phyloP scores from a whole-genome alignment of 345 rosid species.

The Euphorbia lathyris region DNA sequence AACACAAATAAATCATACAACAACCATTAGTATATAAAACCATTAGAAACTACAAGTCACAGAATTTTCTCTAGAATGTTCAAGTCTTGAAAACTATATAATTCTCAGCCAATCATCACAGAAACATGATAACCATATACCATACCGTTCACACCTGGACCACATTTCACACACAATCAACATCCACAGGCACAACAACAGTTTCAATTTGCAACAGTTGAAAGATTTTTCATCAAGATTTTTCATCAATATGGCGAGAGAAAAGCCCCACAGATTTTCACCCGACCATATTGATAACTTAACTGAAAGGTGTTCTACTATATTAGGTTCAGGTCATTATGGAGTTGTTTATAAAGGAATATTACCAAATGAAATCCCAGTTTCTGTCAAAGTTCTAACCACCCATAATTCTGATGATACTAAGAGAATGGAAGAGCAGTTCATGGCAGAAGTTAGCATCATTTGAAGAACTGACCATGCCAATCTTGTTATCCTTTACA shows the following conservation, averaged over 20 bases:
- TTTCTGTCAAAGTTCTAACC: constrained; percentile 31
- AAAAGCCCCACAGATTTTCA: constrained; percentile 32
- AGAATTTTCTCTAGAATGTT: too few relatives aligned
- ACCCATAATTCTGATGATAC: neutral
- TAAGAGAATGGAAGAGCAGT: constrained; percentile 32
- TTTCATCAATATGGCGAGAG: constrained; percentile 15
- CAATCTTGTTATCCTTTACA: constrained; percentile 33
- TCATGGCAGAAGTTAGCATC: constrained; percentile 42
- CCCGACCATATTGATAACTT: constrained; percentile 14
- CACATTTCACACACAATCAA: neutral
- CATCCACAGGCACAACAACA: too few relatives aligned
- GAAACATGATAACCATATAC: neutral
- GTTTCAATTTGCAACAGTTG: constrained; percentile 24
- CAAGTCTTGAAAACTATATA: too few relatives aligned
- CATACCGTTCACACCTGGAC: neutral
- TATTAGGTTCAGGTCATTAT: constrained; percentile 28
- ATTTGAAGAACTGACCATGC: constrained; percentile 38
- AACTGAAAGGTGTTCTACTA: constrained; percentile 19
- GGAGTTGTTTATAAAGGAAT: constrained; percentile 33
- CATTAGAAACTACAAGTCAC: too few relatives aligned
- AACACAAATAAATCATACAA: too few relatives aligned
- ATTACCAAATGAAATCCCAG: constrained; percentile 5
- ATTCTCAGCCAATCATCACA: neutral
- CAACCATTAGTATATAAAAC: too few relatives aligned
- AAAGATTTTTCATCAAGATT: too few relatives aligned